Conservation (phyloP, 129 eudicot species). For the Cynara cardunculus region DNA sequence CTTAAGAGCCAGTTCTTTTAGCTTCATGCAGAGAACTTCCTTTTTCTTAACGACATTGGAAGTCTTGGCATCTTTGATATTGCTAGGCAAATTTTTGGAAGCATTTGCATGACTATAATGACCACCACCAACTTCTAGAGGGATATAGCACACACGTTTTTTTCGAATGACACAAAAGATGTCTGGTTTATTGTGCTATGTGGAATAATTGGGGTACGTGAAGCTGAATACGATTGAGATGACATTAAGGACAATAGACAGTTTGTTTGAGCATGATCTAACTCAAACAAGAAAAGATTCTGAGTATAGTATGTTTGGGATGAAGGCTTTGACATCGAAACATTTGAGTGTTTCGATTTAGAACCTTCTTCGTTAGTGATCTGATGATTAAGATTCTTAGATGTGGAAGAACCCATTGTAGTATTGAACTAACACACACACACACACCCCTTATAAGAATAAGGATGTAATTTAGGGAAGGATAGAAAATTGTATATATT, state of each 20-base stretch:
- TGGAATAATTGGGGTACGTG: slow-evolving; percentile 29
- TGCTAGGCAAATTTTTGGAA: slow-evolving; percentile 9
- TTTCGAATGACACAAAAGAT: slow-evolving; percentile 13
- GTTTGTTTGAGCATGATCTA: slow-evolving; percentile 74
- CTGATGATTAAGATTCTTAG: too few relatives aligned
- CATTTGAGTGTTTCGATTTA: too few relatives aligned
- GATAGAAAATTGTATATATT: too few relatives aligned
- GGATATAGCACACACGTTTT: slow-evolving; percentile 25
- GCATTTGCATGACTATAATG: slow-evolving; percentile 25
- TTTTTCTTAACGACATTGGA: slow-evolving; percentile 29
- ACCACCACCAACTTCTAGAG: slow-evolving; percentile 9
- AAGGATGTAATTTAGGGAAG: too few relatives aligned
- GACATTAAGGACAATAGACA: slow-evolving; percentile 44
- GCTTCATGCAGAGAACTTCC: slow-evolving; percentile 52
- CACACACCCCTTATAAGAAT: too few relatives aligned
- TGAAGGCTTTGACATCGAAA: too few relatives aligned
- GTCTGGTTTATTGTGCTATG: slow-evolving; percentile 18
- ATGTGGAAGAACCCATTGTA: too few relatives aligned
- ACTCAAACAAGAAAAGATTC: slow-evolving; percentile 75
- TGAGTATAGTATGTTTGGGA: too few relatives aligned
- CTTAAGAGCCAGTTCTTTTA: slow-evolving; percentile 47
- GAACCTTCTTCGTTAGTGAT: too few relatives aligned
- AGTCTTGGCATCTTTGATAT: slow-evolving; percentile 12
- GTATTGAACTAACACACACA: too few relatives aligned
- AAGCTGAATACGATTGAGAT: slow-evolving; percentile 36